Percentiles rank a stretch among this genome's conserved stretches.
Evolutionary conservation across 768 basidiomycete species (phyloP).

Genomic region (Lyophyllum atratum): DNA sequence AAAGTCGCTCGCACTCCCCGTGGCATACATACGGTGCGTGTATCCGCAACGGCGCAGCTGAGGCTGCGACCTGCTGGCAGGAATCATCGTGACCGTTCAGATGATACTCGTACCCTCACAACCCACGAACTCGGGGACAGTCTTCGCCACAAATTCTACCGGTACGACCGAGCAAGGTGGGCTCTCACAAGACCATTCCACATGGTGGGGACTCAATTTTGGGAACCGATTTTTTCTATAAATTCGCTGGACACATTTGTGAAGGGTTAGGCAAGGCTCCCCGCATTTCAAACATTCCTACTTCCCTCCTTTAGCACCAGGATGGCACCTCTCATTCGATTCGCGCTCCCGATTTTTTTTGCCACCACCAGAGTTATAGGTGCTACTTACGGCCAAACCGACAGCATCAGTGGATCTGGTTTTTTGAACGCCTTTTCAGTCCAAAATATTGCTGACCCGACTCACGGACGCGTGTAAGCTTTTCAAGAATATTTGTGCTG

Average conservation of each 20-base stretch:
- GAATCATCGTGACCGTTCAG: conserved; percentile 6
- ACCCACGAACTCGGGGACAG: not conserved
- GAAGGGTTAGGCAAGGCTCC: too few species aligned
- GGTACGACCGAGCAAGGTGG: not conserved
- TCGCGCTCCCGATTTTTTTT: conserved; percentile 11
- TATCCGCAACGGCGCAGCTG: conserved; percentile 4
- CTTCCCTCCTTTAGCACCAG: not conserved
- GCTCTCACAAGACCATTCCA: not conserved
- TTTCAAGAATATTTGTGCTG: not conserved
- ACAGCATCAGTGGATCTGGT: conserved; percentile 43
- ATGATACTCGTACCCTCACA: conserved; percentile 2
- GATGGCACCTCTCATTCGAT: not conserved
- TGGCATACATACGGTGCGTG: not conserved
- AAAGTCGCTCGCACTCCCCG: not conserved
- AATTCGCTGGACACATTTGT: not conserved
- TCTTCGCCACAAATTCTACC: not conserved
- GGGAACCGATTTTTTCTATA: not conserved
- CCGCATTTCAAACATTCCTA: not conserved
- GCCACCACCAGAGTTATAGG: conserved; percentile 30
- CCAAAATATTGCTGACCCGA: conserved; percentile 58
- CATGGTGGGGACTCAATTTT: not conserved
- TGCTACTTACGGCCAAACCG: conserved; percentile 46
- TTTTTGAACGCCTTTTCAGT: conserved; percentile 56
- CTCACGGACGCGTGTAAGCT: conserved; percentile 64
- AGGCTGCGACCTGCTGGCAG: not conserved